A percentile compares a stretch with the other conserved stretches of the same genome.
Conservation (phyloP, 1,284 basidiomycete species). For the Austroboletus olivaceoglutinosus region DNA sequence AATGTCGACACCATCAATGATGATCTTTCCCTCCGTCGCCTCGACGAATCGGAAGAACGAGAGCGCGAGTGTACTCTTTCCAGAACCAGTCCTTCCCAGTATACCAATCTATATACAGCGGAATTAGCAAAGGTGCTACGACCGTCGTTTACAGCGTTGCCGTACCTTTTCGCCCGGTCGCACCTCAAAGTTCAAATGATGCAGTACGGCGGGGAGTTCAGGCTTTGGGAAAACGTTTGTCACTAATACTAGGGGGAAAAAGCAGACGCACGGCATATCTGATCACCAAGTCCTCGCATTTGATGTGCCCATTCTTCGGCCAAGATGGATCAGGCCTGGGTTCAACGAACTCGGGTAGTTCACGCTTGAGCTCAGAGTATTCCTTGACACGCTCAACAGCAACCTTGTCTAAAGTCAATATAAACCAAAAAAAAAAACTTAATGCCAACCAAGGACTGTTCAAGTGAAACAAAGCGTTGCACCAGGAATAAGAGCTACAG, state of each 20-base stretch:
- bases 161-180: constrained; percentile 69
- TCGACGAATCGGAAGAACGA: constrained; percentile 97
- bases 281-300: constrained; percentile 80
- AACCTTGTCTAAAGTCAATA: constrained; percentile 47
- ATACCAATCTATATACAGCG: constrained; percentile 64
- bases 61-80: constrained; percentile 87
- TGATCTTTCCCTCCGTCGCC: constrained; percentile 76
- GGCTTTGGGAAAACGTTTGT: constrained; percentile 45
- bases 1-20: constrained; percentile 89
- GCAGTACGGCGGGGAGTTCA: constrained; percentile 83
- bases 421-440: not conserved
- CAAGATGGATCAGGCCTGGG: constrained; percentile 81
- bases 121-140: constrained; percentile 5
- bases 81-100: constrained; percentile 85
- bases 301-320: constrained; percentile 77
- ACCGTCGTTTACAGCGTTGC: not conserved
- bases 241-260: not conserved
- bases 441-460: constrained; percentile 80
- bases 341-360: constrained; percentile 80
- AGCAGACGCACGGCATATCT: constrained; percentile 72
- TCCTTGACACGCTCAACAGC: constrained; percentile 91
- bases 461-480: constrained; percentile 77
- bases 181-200: constrained; percentile 77
- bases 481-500: constrained; percentile 53
- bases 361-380: constrained; percentile 77